A percentile compares a stretch with the other conserved stretches of the same genome.
These are phyloP conservation scores for Teunomyces lycoperdinae DNA, from an alignment of 805 yeast genomes.

Conservation along the genomic window DNA sequence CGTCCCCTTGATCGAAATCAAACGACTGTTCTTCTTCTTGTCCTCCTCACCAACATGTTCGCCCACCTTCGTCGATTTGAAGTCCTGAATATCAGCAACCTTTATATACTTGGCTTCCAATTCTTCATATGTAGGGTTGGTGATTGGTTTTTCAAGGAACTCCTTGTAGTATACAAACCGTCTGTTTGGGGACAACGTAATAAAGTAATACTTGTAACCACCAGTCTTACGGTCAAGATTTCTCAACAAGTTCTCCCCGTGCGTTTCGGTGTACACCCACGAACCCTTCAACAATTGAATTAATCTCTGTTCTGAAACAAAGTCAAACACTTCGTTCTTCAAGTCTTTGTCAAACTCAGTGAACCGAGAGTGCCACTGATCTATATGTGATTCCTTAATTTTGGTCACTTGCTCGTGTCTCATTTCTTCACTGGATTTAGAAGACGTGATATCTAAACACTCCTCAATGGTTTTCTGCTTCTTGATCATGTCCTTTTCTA, in stretches of 20 bases:
- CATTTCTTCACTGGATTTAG: conserved; percentile 45
- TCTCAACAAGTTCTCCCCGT: conserved; percentile 29
- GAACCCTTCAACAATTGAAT: conserved; percentile 70
- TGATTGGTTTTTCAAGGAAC: conserved; percentile 44
- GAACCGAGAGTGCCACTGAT: conserved; percentile 46
- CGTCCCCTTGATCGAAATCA: conserved; percentile 57
- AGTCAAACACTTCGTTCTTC: conserved; percentile 58
- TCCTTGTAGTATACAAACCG: conserved; percentile 59
- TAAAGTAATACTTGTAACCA: conserved; percentile 46
- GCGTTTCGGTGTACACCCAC: conserved; percentile 72
- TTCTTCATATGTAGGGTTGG: conserved; percentile 55
- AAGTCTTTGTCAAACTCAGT: conserved; percentile 49
- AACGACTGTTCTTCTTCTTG: conserved; percentile 38
- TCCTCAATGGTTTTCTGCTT: conserved; percentile 38
- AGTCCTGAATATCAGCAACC: conserved; percentile 47
- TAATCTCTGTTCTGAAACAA: conserved; percentile 74
- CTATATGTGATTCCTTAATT: conserved; percentile 33
- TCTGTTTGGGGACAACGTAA: conserved; percentile 66
- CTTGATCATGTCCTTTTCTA: conserved; percentile 25
- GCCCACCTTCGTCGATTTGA: conserved; percentile 50
- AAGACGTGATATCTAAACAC: conserved; percentile 40
- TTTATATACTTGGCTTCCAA: conserved; percentile 53
- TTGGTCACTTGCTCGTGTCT: conserved; percentile 52
- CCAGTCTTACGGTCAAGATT: conserved; percentile 21
- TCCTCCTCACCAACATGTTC: conserved; percentile 42